These are phyloP conservation scores for Ascochyta lentis DNA, from an alignment of 2,329 filamentous ascomycete species.

Conservation along the genomic window DNA sequence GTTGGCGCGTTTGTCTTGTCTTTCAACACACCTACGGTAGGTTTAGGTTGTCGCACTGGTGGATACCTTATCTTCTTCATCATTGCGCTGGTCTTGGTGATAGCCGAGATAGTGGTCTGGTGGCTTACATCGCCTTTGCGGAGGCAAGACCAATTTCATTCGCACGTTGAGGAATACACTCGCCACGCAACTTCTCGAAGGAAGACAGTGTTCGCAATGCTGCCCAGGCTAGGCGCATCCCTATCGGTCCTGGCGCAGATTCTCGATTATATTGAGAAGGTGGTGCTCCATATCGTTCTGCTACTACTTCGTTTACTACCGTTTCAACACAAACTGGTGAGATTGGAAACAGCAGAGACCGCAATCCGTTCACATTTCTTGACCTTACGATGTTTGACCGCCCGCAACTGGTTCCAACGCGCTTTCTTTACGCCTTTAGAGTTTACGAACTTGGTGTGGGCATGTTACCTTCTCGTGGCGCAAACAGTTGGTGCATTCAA, in stretches of 20 bases:
- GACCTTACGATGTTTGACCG: constrained; percentile 13
- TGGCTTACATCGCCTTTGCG: constrained; percentile 37
- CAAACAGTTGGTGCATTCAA: constrained; percentile 51
- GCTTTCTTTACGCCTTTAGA: constrained; percentile 45
- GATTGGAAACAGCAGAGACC: background rate
- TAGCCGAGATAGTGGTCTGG: constrained; percentile 47
- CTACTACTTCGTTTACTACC: constrained; percentile 16
- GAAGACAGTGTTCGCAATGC: background rate
- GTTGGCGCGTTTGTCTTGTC: constrained; percentile 50
- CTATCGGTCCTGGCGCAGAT: background rate
- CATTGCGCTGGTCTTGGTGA: constrained; percentile 37
- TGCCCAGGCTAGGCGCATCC: constrained; percentile 8
- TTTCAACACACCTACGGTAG: constrained; percentile 54
- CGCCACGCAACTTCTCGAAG: background rate
- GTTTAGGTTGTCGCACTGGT: constrained; percentile 46
- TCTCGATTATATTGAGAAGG: constrained; percentile 2
- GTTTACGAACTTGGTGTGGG: constrained; percentile 45
- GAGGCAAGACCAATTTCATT: constrained; percentile 1
- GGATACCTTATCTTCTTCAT: constrained; percentile 51
- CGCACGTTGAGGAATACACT: constrained; percentile 14
- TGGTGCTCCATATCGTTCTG: background rate
- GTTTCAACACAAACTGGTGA: background rate
- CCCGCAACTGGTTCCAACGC: constrained; percentile 29
- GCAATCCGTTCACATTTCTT: constrained; percentile 11
- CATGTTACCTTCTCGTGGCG: constrained; percentile 47